Evolutionary conservation across 2,329 filamentous ascomycete species (phyloP), one percentile per base, ranked within the genome.

Genomic region (Penicillium polonicum): DNA sequence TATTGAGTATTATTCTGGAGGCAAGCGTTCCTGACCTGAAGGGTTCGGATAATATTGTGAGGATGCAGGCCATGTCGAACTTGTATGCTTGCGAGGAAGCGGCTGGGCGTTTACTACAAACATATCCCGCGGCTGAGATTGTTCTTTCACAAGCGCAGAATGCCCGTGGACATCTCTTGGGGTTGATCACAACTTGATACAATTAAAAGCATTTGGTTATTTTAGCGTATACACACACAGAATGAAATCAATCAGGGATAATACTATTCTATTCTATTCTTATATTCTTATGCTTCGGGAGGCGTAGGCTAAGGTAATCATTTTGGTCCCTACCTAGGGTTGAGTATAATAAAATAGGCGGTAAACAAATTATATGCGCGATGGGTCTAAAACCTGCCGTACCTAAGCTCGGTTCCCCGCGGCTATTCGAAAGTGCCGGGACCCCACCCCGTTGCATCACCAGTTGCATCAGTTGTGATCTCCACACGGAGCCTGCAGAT

Each of bases 111-210:
- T 25, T 58, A 35, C 19, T 55, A 33, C 51, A 58, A 48, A 58
- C 56, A 15, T 58, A 58, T 46, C 56, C 56, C n/a, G 56, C 56
- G 12, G 56, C 56, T 10, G 41, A 58, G 19, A 55, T 58, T 49
- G 56, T 58, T 38, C 46, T 58, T 23, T 58, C 56, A 3, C 52
- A 45, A n/a, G 51, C 52, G 9, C 56, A 58, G 23, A 45, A 44
- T 51, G 56, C 56, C n/a, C 55, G 55, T 35, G 55, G 55, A 2
- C 48, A 57, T 42, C 42, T 57, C 7, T 17, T 57, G 27, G 55
- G 55, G 0, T 42, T 57, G 42, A 36, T 36, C 3, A 19, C 42
- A 19, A 57, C 48, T 7, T 57, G 21, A 41, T 31, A 23, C 1
- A 41, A 12, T 41, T 17, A 52, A 46, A 41, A 57, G 12, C 5